Base-by-base conservation (phyloP, 495 filamentous ascomycete species). In the Talaromyces thailandensis region DNA sequence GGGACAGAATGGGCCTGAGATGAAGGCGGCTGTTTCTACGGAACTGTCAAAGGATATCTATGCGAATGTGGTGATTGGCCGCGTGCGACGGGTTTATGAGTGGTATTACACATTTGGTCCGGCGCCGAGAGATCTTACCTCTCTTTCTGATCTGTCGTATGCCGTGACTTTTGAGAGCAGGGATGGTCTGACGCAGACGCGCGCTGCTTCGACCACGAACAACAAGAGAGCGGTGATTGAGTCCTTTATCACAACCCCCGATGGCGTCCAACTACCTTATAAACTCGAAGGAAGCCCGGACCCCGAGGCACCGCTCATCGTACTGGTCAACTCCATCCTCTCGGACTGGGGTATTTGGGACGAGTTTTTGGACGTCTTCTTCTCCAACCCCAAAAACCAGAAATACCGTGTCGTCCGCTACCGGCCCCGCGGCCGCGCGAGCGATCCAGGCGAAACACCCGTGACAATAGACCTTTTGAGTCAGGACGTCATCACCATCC, bases 101-200 rank as follows among this genome's bases (percentile, higher is more conserved):
- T 84, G 91, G 66, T 87, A 89, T 67, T 92, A 91, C 73, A 87
- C 87, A 43, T 92, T 94, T 66, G 88, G 88, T 0, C 82, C 88
- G 0, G 88, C 82, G 0, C 85, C 88, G 7, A 77, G 88, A n/a
- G 85, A 91, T 59, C 75, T 92, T 21, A 63, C 76, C 4, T 78
- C 78, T 9, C 63, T 83, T 24, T 66, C 75, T 12, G 69, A 67
- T 3, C 61, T 70, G 5, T 71, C 75, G 37, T 71, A 71, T 25
- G 70, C 64, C 52, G 72, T 64, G 63, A 80, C 68, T 63, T 79
- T 78, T 69, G 72, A 76, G 4, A 87, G 84, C 35, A 79, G 79
- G 56, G 83, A 88, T 26, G 73, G 73, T 0, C 76, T 81, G 60
- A 80, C 79, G 4, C 77, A 67, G 60, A 87, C 84, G 0, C 63